Evolutionary conservation across 495 filamentous ascomycete genomes (phyloP).

Genomic region (Tuber brumale): DNA sequence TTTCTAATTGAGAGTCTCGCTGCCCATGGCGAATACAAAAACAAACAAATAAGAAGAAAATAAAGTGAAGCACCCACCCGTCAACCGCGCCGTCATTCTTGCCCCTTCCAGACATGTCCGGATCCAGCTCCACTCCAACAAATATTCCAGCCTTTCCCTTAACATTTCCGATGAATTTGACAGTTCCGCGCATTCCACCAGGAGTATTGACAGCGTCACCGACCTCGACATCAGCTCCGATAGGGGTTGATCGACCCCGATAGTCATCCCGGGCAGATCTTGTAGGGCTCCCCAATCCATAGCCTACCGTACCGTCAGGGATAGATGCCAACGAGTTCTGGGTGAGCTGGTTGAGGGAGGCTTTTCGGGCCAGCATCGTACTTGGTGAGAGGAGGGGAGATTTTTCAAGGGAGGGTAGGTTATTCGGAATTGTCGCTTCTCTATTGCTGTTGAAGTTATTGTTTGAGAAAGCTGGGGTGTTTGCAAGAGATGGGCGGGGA

Average conservation of each 20-base stretch:
- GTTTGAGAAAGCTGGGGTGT: not conserved
- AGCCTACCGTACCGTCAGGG: slow-evolving; percentile 56
- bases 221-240: slow-evolving; percentile 57
- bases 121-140: slow-evolving; percentile 85
- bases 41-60: slow-evolving; percentile 9
- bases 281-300: slow-evolving; percentile 47
- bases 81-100: slow-evolving; percentile 98
- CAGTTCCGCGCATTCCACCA: slow-evolving; percentile 82
- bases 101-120: slow-evolving; percentile 70
- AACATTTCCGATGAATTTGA: slow-evolving; percentile 83
- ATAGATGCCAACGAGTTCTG: slow-evolving; percentile 55
- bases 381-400: slow-evolving; percentile 39
- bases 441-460: not conserved
- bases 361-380: slow-evolving; percentile 54
- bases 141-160: slow-evolving; percentile 85
- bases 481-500: not conserved
- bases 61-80: slow-evolving; percentile 54
- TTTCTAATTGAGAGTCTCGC: not conserved
- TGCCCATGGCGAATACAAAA: slow-evolving; percentile 4
- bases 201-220: slow-evolving; percentile 92
- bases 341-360: slow-evolving; percentile 58
- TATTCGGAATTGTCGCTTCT: not conserved
- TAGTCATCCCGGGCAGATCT: slow-evolving; percentile 27
- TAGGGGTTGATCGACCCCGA: slow-evolving; percentile 39
- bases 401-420: slow-evolving; percentile 9